Conservation (phyloP, 2,329 filamentous ascomycete species). For the Dactylonectria macrodidyma region DNA sequence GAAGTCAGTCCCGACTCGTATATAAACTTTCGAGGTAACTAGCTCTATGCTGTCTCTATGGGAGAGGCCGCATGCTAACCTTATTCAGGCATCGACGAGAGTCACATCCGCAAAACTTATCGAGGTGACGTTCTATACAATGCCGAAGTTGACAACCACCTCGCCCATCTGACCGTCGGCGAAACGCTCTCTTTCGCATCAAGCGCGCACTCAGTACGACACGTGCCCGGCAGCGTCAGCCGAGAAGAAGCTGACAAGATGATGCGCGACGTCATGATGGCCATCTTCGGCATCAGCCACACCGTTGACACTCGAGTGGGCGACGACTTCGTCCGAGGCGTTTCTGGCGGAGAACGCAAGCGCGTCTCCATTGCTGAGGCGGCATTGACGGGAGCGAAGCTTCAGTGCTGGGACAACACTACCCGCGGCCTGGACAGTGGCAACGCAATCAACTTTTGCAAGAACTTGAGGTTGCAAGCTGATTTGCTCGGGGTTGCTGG, state of each 20-base stretch:
- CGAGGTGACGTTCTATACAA: constrained; percentile 74
- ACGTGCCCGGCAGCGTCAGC: constrained; percentile 54
- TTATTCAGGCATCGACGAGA: constrained; percentile 44
- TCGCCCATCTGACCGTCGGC: constrained; percentile 76
- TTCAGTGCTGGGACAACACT: constrained; percentile 53
- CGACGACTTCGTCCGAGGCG: constrained; percentile 77
- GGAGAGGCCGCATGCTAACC: constrained; percentile 7
- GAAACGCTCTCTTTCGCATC: constrained; percentile 76
- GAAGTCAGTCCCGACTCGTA: constrained; percentile 44
- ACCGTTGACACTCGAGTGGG: constrained; percentile 81
- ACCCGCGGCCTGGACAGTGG: constrained; percentile 50
- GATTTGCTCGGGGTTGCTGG: constrained; percentile 47
- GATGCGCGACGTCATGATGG: constrained; percentile 72
- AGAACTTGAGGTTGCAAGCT: constrained; percentile 45
- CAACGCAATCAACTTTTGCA: constrained; percentile 48
- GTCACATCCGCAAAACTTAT: constrained; percentile 60
- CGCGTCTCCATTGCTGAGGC: constrained; percentile 85
- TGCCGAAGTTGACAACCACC: constrained; percentile 75
- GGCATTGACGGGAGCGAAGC: constrained; percentile 42
- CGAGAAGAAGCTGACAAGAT: constrained; percentile 41
- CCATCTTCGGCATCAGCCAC: constrained; percentile 83
- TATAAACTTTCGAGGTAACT: constrained; percentile 68
- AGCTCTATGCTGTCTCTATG: accelerated
- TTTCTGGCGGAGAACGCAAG: constrained; percentile 84
- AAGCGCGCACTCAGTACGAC: constrained; percentile 72